A percentile compares a stretch with the other conserved stretches of the same genome.
phyloP scores from a whole-genome alignment of 495 filamentous ascomycete species.

The Aspergillus nidulans region DNA sequence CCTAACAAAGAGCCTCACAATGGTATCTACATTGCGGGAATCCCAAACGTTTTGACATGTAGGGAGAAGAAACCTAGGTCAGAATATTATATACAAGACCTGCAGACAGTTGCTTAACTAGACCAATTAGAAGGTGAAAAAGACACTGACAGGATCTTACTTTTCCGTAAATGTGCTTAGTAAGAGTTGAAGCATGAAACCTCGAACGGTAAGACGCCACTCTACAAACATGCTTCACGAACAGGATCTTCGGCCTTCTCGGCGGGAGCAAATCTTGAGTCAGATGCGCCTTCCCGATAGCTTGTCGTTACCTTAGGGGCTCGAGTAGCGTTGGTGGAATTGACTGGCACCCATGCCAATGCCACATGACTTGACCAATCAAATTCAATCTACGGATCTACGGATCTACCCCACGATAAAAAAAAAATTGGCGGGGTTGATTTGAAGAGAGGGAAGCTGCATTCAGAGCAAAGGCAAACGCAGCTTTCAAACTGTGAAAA shows the following conservation, averaged over 20 bases:
- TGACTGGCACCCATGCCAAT: conserved; percentile 16
- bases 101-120: background rate
- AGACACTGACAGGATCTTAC: background rate
- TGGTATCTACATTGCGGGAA: background rate
- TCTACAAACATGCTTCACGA: too few species aligned
- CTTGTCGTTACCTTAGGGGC: background rate
- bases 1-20: background rate
- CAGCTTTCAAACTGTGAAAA: background rate
- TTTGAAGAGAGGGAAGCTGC: background rate
- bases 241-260: too few species aligned
- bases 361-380: conserved; percentile 16
- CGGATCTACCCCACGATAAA: conserved; percentile 7
- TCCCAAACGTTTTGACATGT: background rate
- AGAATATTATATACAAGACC: background rate
- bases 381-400: conserved; percentile 4
- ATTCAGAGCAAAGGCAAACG: background rate
- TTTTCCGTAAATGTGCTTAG: background rate
- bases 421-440: conserved; percentile 25
- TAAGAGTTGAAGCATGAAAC: too few species aligned
- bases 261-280: too few species aligned
- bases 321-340: background rate
- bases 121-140: background rate
- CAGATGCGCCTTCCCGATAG: too few species aligned
- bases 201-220: too few species aligned
- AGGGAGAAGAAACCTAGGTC: too few species aligned